phyloP scores from a whole-genome alignment of 495 filamentous ascomycete genomes.

The Penicillium malachiteum region DNA sequence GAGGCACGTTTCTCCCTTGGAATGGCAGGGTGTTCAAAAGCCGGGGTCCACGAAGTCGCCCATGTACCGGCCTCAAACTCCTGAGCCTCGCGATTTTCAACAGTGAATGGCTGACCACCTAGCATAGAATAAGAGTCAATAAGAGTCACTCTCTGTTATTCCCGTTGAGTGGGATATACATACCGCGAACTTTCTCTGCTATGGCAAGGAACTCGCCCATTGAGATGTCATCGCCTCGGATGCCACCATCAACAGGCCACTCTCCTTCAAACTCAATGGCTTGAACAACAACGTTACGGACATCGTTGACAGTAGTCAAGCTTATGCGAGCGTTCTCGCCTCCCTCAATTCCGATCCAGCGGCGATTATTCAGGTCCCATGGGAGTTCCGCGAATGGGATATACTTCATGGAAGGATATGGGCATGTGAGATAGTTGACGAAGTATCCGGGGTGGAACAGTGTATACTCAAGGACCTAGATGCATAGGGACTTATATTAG shows the following conservation, averaged over 20 bases:
- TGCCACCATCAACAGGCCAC: constrained; percentile 57
- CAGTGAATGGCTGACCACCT: constrained; percentile 36
- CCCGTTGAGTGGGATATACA: neutral
- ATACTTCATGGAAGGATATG: constrained; percentile 50
- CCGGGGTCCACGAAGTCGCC: constrained; percentile 45
- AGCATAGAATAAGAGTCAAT: neutral
- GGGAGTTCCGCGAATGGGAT: constrained; percentile 37
- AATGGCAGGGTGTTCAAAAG: constrained; percentile 42
- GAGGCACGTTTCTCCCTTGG: constrained; percentile 35
- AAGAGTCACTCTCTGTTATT: neutral
- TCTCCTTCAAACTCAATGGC: constrained; percentile 55
- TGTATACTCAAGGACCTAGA: constrained; percentile 56
- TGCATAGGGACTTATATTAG: too few species aligned
- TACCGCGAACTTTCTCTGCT: constrained; percentile 52
- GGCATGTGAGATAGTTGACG: constrained; percentile 51
- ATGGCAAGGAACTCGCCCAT: constrained; percentile 43
- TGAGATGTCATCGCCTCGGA: constrained; percentile 45
- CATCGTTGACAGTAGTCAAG: constrained; percentile 46
- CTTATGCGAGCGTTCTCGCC: constrained; percentile 42
- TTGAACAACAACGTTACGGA: constrained; percentile 43
- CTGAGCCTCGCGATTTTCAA: constrained; percentile 43
- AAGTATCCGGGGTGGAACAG: constrained; percentile 59
- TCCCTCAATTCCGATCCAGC: constrained; percentile 49
- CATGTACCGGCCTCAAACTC: constrained; percentile 47
- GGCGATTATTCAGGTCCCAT: constrained; percentile 49